These are phyloP conservation scores for Paspalum notatum DNA, from an alignment of 176 grass and related monocot genomes.

Conservation along the genomic window DNA sequence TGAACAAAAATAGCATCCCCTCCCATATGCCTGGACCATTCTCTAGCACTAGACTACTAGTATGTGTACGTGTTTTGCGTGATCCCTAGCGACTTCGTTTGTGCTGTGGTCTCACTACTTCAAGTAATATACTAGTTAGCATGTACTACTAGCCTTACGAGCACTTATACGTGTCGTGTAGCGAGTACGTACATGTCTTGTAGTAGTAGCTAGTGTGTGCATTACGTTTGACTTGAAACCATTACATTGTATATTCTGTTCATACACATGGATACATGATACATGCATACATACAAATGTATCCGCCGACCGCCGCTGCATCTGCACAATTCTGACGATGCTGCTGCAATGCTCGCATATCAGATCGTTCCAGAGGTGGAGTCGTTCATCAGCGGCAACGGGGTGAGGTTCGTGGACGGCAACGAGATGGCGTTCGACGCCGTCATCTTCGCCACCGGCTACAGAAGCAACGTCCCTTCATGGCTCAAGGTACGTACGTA, in stretches of 20 bases:
- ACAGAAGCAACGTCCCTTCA: slow-evolving; percentile 86
- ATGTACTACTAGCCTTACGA: too few species aligned
- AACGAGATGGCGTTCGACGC: slow-evolving; percentile 78
- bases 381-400: slow-evolving; percentile 62
- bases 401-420: slow-evolving; percentile 74
- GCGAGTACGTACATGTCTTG: too few species aligned
- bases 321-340: slow-evolving; percentile 54
- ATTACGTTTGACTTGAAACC: too few species aligned
- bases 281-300: too few species aligned
- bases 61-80: neutral
- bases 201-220: too few species aligned
- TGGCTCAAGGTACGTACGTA: slow-evolving; percentile 84
- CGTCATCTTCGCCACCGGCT: slow-evolving; percentile 95
- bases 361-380: slow-evolving; percentile 85
- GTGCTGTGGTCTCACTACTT: neutral
- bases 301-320: too few species aligned
- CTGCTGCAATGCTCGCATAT: too few species aligned
- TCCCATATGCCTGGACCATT: neutral
- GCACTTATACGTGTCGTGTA: too few species aligned
- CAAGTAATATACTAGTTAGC: too few species aligned
- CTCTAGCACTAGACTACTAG: neutral
- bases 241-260: too few species aligned
- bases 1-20: slow-evolving; percentile 40
- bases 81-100: neutral
- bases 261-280: too few species aligned